Conservation (phyloP, 2,329 filamentous ascomycete genomes). For the Fusarium scirpi region DNA sequence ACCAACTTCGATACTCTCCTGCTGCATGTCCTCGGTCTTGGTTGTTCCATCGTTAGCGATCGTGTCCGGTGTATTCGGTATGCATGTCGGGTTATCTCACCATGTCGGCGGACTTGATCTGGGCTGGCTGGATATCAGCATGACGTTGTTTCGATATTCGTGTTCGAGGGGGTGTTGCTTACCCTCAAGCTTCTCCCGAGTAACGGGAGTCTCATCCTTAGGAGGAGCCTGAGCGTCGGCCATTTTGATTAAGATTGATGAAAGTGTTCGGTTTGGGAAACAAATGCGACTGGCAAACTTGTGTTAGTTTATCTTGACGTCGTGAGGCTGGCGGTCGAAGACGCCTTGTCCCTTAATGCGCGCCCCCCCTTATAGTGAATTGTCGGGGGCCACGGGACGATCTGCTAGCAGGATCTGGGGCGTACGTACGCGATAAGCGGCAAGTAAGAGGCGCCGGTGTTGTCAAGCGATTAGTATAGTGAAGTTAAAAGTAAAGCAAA, state of each 20-base stretch:
- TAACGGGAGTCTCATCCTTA: slow-evolving; percentile 59
- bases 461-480: slow-evolving; percentile 15
- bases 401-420: slow-evolving; percentile 15
- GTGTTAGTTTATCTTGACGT: slow-evolving; percentile 24
- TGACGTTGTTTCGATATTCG: slow-evolving; percentile 1
- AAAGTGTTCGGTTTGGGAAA: slow-evolving; percentile 28
- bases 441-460: slow-evolving; percentile 22
- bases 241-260: slow-evolving; percentile 47
- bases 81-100: slow-evolving; percentile 63
- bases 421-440: slow-evolving; percentile 28
- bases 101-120: slow-evolving; percentile 99
- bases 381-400: slow-evolving; percentile 13
- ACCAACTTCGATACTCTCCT: slow-evolving; percentile 96
- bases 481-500: slow-evolving; percentile 14
- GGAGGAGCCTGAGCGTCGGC: slow-evolving; percentile 53
- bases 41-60: slow-evolving; percentile 48
- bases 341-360: slow-evolving; percentile 37
- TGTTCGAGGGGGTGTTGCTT: slow-evolving; percentile 42
- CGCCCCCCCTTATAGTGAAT: slow-evolving; percentile 26
- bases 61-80: slow-evolving; percentile 21
- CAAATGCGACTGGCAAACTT: slow-evolving; percentile 15
- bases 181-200: slow-evolving; percentile 84
- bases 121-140: slow-evolving; percentile 68
- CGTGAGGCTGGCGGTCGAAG: slow-evolving; percentile 33
- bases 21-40: slow-evolving; percentile 97